These are phyloP conservation scores for Candida glucosophila DNA, from an alignment of 1,139 yeast genomes.

Conservation along the genomic window DNA sequence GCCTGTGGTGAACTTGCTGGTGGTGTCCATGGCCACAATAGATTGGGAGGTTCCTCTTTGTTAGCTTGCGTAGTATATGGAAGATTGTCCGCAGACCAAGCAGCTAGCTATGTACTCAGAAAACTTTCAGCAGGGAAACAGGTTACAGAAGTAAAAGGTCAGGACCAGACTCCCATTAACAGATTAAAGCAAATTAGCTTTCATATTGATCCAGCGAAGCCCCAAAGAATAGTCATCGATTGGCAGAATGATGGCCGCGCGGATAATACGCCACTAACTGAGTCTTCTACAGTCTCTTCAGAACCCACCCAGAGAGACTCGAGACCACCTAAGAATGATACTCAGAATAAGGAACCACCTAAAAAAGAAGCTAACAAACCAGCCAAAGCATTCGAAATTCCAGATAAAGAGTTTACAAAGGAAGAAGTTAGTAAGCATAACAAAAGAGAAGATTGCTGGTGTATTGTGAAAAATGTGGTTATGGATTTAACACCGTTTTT, in stretches of 20 bases:
- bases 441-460: slow-evolving; percentile 69
- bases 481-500: slow-evolving; percentile 77
- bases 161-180: slow-evolving; percentile 5
- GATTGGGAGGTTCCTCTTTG: slow-evolving; percentile 71
- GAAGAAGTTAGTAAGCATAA: slow-evolving; percentile 63
- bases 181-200: slow-evolving; percentile 36
- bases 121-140: slow-evolving; percentile 33
- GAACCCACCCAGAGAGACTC: slow-evolving; percentile 9
- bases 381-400: slow-evolving; percentile 18
- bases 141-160: slow-evolving; percentile 17
- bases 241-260: slow-evolving; percentile 10
- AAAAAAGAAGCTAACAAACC: slow-evolving; percentile 1
- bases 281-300: slow-evolving; percentile 18
- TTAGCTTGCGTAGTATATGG: slow-evolving; percentile 82
- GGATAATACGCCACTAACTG: slow-evolving; percentile 1
- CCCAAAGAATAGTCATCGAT: slow-evolving; percentile 31
- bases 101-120: slow-evolving; percentile 23
- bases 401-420: slow-evolving; percentile 33
- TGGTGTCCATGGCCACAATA: slow-evolving; percentile 72
- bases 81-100: slow-evolving; percentile 49
- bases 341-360: slow-evolving; percentile 1
- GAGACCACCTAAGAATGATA: neutral
- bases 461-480: slow-evolving; percentile 74
- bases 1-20: slow-evolving; percentile 83
- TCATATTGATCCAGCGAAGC: slow-evolving; percentile 35